A percentile compares a stretch with the other conserved stretches of the same genome.
Conservation (phyloP, 1,139 yeast genomes). For the Debaryomyces sp. region DNA sequence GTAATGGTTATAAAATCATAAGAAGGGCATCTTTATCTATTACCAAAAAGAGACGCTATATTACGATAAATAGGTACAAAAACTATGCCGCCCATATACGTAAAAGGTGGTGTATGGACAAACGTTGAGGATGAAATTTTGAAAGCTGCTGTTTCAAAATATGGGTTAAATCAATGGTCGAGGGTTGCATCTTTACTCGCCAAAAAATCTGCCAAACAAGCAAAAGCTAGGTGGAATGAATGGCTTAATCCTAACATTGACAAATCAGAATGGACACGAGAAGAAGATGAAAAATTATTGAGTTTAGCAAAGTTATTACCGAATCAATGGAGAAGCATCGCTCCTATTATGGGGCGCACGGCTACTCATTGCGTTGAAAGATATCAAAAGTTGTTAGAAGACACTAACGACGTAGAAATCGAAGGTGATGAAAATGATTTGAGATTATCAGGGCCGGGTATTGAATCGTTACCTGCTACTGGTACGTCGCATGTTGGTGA, state of each 20-base stretch:
- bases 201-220: slow-evolving; percentile 87
- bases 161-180: slow-evolving; percentile 94
- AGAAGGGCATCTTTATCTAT: neutral
- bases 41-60: neutral
- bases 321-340: slow-evolving; percentile 92
- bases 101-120: slow-evolving; percentile 91
- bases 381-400: slow-evolving; percentile 75
- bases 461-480: slow-evolving; percentile 53
- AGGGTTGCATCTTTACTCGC: slow-evolving; percentile 86
- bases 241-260: slow-evolving; percentile 77
- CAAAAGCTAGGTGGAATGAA: slow-evolving; percentile 92
- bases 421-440: slow-evolving; percentile 37
- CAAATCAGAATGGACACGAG: slow-evolving; percentile 67
- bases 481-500: slow-evolving; percentile 52
- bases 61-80: neutral
- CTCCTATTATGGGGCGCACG: slow-evolving; percentile 79
- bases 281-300: slow-evolving; percentile 76
- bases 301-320: slow-evolving; percentile 73
- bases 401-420: slow-evolving; percentile 35
- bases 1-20: neutral
- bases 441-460: slow-evolving; percentile 55
- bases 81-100: slow-evolving; percentile 56
- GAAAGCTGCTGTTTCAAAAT: slow-evolving; percentile 88
- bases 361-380: slow-evolving; percentile 90
- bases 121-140: slow-evolving; percentile 88